These are phyloP conservation scores for Musa itinerans DNA, from an alignment of 176 grass and related monocot genomes.

Conservation along the genomic window DNA sequence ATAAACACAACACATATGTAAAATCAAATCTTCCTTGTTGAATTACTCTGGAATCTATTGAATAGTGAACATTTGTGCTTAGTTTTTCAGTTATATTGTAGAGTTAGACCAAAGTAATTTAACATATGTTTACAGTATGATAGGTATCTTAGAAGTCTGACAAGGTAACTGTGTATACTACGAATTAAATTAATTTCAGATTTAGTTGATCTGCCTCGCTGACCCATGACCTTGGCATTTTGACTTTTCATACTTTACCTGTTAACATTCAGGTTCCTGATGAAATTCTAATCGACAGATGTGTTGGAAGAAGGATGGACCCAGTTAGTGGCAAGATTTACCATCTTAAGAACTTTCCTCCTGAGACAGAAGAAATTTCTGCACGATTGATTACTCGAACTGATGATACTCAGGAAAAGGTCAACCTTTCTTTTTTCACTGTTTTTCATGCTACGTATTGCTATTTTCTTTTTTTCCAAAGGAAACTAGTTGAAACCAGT, in stretches of 20 bases:
- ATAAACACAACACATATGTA: background rate
- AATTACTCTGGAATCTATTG: background rate
- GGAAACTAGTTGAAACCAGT: background rate
- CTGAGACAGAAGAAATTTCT: constrained; percentile 72
- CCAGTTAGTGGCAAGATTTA: constrained; percentile 88
- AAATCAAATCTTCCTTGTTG: background rate
- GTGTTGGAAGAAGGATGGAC: constrained; percentile 90
- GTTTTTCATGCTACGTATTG: background rate
- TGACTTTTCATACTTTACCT: constrained; percentile 18
- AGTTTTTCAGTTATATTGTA: background rate
- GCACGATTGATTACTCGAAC: constrained; percentile 56
- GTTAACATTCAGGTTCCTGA: constrained; percentile 79
- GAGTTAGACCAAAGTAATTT: background rate
- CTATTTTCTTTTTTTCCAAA: background rate
- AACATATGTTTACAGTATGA: no score
- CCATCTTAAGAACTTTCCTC: constrained; percentile 66
- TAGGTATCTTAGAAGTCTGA: no score
- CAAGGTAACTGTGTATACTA: background rate
- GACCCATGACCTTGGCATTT: constrained; percentile 6
- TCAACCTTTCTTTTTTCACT: constrained; percentile 13
- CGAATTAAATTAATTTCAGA: background rate
- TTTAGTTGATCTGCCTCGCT: background rate
- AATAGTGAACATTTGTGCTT: background rate
- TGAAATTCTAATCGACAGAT: constrained; percentile 84
- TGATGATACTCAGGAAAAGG: constrained; percentile 82